A percentile compares a stretch with the other conserved stretches of the same genome.
These are phyloP conservation scores for Nymphaea colorata DNA, from an alignment of 164 flowering plant species.

Conservation along the genomic window DNA sequence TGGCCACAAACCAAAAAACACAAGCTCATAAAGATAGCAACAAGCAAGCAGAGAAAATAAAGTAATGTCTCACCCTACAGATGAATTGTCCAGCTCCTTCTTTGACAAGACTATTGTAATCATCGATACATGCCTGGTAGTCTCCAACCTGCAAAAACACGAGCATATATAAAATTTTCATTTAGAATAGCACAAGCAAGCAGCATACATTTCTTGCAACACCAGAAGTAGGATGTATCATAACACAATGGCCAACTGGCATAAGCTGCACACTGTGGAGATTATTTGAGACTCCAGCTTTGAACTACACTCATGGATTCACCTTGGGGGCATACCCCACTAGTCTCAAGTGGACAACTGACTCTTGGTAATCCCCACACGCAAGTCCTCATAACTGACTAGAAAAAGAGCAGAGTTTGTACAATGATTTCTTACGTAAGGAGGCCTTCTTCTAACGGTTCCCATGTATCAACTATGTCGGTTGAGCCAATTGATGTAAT, in stretches of 20 bases:
- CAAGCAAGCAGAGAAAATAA: not conserved
- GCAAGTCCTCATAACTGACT: not conserved
- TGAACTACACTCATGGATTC: no score
- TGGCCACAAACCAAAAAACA: not conserved
- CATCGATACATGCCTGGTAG: constrained; percentile 59
- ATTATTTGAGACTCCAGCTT: no score
- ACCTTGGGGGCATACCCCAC: no score
- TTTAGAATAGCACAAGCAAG: not conserved
- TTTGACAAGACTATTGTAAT: constrained; percentile 50
- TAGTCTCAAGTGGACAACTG: no score
- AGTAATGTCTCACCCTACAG: constrained; percentile 34
- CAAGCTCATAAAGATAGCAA: not conserved
- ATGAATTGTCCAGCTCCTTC: constrained; percentile 42
- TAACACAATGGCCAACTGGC: no score
- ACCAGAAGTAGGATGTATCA: no score
- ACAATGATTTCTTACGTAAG: constrained; percentile 31
- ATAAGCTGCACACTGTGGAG: no score
- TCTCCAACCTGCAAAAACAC: constrained; percentile 34
- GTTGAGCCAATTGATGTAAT: constrained; percentile 49
- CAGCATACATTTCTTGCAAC: no score
- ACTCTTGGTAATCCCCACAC: not conserved
- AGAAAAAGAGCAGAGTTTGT: not conserved
- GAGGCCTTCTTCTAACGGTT: constrained; percentile 71
- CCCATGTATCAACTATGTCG: constrained; percentile 59
- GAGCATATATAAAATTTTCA: not conserved